Evolutionary conservation across 2,329 filamentous ascomycete species (phyloP).

Genomic region (Lizonia empirigonia): DNA sequence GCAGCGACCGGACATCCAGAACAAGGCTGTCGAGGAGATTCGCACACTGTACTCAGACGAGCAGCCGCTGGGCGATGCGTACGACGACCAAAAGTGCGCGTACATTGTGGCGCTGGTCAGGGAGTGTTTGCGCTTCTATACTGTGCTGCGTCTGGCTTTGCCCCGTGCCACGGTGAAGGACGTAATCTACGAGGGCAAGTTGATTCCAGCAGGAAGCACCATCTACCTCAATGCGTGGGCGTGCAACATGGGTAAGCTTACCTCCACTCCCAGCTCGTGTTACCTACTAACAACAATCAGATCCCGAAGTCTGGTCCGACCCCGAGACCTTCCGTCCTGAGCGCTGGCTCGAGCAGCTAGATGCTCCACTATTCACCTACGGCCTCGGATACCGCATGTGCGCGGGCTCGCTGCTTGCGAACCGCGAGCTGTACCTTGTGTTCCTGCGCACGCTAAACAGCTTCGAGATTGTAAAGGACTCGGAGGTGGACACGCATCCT

Average conservation of each 20-base stretch:
- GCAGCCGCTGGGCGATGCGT: constrained; percentile 63
- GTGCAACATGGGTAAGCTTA: constrained; percentile 69
- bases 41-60: constrained; percentile 58
- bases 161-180: constrained; percentile 67
- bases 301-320: constrained; percentile 63
- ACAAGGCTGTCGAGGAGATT: constrained; percentile 64
- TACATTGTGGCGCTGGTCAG: constrained; percentile 68
- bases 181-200: constrained; percentile 61
- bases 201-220: constrained; percentile 67
- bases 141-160: constrained; percentile 66
- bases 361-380: constrained; percentile 69
- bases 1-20: constrained; percentile 65
- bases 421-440: constrained; percentile 68
- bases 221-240: constrained; percentile 72
- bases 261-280: neutral
- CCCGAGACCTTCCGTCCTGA: constrained; percentile 65
- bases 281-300: constrained; percentile 29
- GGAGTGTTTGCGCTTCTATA: constrained; percentile 67
- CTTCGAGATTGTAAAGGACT: constrained; percentile 63
- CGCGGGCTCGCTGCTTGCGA: constrained; percentile 66
- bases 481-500: constrained; percentile 64
- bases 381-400: constrained; percentile 72
- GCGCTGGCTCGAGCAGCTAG: constrained; percentile 67
- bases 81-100: constrained; percentile 67
- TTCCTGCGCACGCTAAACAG: constrained; percentile 67